Evolutionary conservation across 2,329 filamentous ascomycete species (phyloP).

Genomic region (Cordyceps militaris): DNA sequence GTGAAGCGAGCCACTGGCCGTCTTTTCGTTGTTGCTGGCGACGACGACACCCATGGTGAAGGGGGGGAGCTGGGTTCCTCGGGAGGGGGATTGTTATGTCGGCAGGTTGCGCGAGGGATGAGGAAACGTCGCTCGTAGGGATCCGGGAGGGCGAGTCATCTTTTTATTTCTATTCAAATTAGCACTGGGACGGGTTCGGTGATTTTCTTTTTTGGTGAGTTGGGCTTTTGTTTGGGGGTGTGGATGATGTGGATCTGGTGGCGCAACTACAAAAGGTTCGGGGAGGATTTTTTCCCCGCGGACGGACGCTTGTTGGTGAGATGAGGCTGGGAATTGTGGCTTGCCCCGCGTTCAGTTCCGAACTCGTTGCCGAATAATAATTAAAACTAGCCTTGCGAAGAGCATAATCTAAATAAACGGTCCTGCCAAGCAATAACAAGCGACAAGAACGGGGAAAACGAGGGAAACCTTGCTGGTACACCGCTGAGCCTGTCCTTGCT

Average conservation of each 20-base stretch:
- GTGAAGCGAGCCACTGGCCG: slow-evolving; percentile 14
- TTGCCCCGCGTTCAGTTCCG: slow-evolving; percentile 1
- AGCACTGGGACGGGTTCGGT: slow-evolving; percentile 5
- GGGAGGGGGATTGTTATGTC: neutral
- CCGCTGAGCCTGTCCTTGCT: too few relatives aligned
- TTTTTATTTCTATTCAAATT: neutral
- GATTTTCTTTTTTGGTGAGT: neutral
- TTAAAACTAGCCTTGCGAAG: too few relatives aligned
- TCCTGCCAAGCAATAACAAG: neutral
- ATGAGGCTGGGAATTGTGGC: neutral
- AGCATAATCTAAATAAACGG: neutral
- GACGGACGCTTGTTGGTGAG: neutral
- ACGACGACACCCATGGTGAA: slow-evolving; percentile 15
- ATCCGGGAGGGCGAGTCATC: neutral
- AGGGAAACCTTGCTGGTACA: neutral
- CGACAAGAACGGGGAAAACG: neutral
- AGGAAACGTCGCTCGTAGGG: neutral
- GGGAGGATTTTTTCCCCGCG: neutral
- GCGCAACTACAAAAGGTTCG: neutral
- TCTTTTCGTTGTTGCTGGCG: slow-evolving; percentile 17
- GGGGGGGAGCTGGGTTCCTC: neutral
- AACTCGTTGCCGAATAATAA: neutral
- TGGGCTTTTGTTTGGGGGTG: neutral
- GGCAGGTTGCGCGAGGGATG: neutral
- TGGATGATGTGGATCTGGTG: slow-evolving; percentile 6